Evolutionary conservation across 768 basidiomycete genomes (phyloP).

Genomic region (Dacryopinax primogenitus): DNA sequence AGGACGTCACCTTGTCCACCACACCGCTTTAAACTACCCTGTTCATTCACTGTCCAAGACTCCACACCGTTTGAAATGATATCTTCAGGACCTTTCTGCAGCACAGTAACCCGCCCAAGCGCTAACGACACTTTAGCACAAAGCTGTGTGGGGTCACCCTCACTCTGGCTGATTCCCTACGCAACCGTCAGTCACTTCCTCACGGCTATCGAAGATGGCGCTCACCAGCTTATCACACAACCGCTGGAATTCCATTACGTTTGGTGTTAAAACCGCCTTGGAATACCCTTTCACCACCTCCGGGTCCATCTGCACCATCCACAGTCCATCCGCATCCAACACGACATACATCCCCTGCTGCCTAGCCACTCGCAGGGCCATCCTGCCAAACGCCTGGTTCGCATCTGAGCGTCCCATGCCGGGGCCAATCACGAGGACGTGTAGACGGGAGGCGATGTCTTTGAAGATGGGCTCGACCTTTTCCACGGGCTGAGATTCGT

Average conservation of each 20-base stretch:
- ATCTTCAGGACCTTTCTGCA: constrained; percentile 78
- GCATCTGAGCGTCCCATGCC: constrained; percentile 82
- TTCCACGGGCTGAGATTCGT: constrained; percentile 33
- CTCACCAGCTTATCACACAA: constrained; percentile 59
- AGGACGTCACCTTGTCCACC: constrained; percentile 95
- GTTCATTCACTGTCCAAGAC: constrained; percentile 48
- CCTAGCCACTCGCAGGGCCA: constrained; percentile 62
- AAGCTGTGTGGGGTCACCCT: constrained; percentile 28
- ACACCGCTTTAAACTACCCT: constrained; percentile 81
- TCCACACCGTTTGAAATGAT: constrained; percentile 61
- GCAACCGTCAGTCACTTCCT: background rate
- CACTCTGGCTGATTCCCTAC: constrained; percentile 28
- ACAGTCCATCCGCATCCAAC: constrained; percentile 87
- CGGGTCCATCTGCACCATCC: constrained; percentile 63
- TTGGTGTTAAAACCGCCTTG: constrained; percentile 82
- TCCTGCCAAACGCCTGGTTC: constrained; percentile 73
- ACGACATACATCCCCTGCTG: constrained; percentile 75
- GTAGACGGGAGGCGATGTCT: constrained; percentile 68
- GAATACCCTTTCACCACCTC: constrained; percentile 69
- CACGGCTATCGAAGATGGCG: constrained; percentile 7
- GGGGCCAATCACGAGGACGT: constrained; percentile 86
- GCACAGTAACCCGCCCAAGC: constrained; percentile 76
- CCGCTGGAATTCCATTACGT: constrained; percentile 83
- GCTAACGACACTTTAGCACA: constrained; percentile 58
- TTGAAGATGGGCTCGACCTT: constrained; percentile 42